Evolutionary conservation across 2,329 filamentous ascomycete genomes (phyloP).

Genomic region (Cladosporium halotolerans): DNA sequence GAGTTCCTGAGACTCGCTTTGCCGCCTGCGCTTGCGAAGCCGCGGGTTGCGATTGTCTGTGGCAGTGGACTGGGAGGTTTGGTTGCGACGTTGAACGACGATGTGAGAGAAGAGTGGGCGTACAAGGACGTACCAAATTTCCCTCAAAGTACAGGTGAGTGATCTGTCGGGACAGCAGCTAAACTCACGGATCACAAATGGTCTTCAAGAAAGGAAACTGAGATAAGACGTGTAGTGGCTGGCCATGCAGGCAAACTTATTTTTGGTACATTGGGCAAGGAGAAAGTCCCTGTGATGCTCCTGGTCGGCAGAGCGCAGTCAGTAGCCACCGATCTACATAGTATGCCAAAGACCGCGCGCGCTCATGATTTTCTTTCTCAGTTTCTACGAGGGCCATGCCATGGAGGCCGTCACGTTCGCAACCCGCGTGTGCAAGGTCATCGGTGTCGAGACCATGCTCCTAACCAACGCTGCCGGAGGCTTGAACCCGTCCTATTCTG

Average conservation of each 20-base stretch:
- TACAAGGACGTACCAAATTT: constrained; percentile 58
- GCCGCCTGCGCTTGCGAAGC: constrained; percentile 44
- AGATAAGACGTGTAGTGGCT: constrained; percentile 33
- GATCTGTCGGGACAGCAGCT: neutral
- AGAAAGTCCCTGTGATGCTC: constrained; percentile 52
- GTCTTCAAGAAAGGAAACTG: constrained; percentile 14
- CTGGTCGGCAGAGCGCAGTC: constrained; percentile 61
- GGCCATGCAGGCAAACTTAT: constrained; percentile 62
- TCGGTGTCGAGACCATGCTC: constrained; percentile 56
- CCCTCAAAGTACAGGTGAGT: constrained; percentile 53
- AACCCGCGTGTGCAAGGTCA: constrained; percentile 56
- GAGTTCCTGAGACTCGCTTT: constrained; percentile 45
- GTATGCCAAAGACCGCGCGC: neutral
- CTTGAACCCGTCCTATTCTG: constrained; percentile 56
- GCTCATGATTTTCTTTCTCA: constrained; percentile 27
- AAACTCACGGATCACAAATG: constrained; percentile 1
- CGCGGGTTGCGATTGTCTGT: constrained; percentile 58
- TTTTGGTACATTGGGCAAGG: constrained; percentile 52
- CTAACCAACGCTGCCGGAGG: constrained; percentile 64
- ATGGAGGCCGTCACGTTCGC: constrained; percentile 59
- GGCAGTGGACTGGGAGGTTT: constrained; percentile 59
- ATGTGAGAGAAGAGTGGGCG: constrained; percentile 47
- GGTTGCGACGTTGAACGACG: constrained; percentile 48
- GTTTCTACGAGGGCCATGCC: constrained; percentile 62
- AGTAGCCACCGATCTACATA: constrained; percentile 30